phyloP scores from a whole-genome alignment of 2,329 filamentous ascomycete species.

The Aspergillus aculeatinus region DNA sequence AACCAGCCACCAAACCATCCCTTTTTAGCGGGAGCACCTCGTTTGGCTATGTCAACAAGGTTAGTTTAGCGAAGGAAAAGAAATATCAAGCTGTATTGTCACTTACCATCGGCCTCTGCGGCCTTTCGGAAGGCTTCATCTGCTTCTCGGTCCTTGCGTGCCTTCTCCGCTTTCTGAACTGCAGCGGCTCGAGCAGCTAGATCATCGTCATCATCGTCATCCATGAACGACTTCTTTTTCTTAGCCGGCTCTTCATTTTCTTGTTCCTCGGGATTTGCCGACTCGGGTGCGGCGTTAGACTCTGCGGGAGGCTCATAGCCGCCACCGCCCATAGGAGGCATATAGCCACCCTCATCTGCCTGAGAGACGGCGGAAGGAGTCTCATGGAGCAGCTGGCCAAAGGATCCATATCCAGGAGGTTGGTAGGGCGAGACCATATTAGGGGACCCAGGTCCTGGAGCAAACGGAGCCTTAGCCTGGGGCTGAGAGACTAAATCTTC shows the following conservation, averaged over 20 bases:
- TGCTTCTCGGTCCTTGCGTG: constrained; percentile 73
- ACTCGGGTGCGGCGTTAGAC: constrained; percentile 33
- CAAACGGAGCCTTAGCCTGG: constrained; percentile 19
- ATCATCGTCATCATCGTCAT: constrained; percentile 73
- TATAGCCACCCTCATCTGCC: constrained; percentile 34
- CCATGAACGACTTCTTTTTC: constrained; percentile 78
- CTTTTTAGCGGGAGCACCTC: constrained; percentile 36
- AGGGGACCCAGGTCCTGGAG: constrained; percentile 22
- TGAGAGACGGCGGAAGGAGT: constrained; percentile 22
- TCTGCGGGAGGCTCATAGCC: constrained; percentile 42
- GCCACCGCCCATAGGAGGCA: constrained; percentile 28
- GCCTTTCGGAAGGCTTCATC: constrained; percentile 83
- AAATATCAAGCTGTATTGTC: not conserved
- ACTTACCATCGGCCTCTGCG: constrained; percentile 65
- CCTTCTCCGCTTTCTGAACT: constrained; percentile 59
- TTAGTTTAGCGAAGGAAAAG: constrained; percentile 45
- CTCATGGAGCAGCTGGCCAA: constrained; percentile 24
- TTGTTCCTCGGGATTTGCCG: constrained; percentile 50
- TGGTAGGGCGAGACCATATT: constrained; percentile 33
- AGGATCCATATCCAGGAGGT: constrained; percentile 19
- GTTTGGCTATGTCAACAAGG: constrained; percentile 40
- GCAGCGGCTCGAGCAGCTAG: constrained; percentile 56
- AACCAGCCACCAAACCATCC: constrained; percentile 82
- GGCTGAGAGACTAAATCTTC: constrained; percentile 34
- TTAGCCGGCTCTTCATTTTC: constrained; percentile 61